These are phyloP conservation scores for Lactarius indigo DNA, from an alignment of 768 basidiomycete genomes.

Conservation along the genomic window DNA sequence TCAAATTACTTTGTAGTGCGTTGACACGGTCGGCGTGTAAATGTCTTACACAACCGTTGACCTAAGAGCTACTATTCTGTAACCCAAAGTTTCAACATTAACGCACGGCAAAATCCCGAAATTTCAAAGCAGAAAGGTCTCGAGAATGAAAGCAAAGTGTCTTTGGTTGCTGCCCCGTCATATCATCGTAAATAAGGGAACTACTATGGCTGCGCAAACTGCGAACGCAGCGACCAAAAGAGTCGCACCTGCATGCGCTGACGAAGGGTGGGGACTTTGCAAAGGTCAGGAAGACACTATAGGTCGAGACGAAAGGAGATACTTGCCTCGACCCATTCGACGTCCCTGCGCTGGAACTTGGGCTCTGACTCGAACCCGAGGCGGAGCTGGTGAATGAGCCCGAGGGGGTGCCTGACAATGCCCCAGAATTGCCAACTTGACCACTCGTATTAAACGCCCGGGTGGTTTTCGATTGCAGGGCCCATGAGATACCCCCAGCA, in stretches of 20 bases:
- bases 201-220: background rate
- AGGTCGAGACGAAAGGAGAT: background rate
- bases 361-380: background rate
- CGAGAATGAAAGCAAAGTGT: background rate
- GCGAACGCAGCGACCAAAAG: background rate
- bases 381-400: background rate
- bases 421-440: slow-evolving; percentile 50
- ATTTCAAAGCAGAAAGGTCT: background rate
- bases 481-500: slow-evolving; percentile 72
- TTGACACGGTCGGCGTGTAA: background rate
- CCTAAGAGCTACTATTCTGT: too few species aligned
- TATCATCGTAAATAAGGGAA: background rate
- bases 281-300: background rate
- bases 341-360: background rate
- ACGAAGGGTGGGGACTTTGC: background rate
- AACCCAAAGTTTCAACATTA: background rate
- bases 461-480: slow-evolving; percentile 66
- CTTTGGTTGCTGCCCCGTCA: background rate
- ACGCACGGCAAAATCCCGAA: background rate
- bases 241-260: background rate
- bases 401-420: background rate
- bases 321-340: background rate
- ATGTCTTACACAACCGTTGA: background rate
- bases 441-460: slow-evolving; percentile 58
- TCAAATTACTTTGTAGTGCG: background rate